Evolutionary conservation across 225 moss, liverwort and hornwort species (phyloP).

Genomic region (Thuidium tamariscinum): DNA sequence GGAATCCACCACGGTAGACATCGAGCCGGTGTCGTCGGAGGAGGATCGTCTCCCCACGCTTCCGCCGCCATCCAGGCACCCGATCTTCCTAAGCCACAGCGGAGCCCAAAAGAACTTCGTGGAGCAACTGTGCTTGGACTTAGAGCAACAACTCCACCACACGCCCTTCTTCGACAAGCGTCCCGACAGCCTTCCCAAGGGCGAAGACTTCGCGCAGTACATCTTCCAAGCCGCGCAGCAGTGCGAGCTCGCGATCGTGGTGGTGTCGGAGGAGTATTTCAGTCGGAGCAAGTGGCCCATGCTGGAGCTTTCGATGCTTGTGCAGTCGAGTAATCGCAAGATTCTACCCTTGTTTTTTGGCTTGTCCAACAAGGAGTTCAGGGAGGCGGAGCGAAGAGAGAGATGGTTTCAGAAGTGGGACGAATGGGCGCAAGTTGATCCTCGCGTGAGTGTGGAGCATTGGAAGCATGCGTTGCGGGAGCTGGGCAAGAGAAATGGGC

Average conservation of each 20-base stretch:
- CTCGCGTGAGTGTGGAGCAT: not conserved
- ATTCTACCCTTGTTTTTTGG: not conserved
- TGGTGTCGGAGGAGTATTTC: slow-evolving; percentile 13
- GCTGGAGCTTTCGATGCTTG: not conserved
- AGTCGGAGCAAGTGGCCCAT: slow-evolving; percentile 4
- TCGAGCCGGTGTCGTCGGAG: not conserved
- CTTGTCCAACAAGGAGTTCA: not conserved
- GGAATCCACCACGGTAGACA: not conserved
- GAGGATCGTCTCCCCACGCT: not conserved
- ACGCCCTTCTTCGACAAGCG: slow-evolving; percentile 1
- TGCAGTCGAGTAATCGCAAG: not conserved
- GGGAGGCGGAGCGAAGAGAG: not conserved
- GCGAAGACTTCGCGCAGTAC: not conserved
- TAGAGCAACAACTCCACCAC: not conserved
- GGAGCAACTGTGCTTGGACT: not conserved
- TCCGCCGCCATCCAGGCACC: not conserved
- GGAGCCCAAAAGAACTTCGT: not conserved
- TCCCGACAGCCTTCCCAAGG: not conserved
- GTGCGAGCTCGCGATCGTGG: not conserved
- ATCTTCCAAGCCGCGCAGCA: not conserved
- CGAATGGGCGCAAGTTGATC: not conserved
- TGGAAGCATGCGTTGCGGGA: not conserved
- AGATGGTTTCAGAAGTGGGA: not conserved
- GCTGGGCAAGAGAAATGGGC: not conserved
- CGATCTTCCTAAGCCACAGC: slow-evolving; percentile 5